Conservation (phyloP, 2,329 filamentous ascomycete genomes). For the Fusarium abutilonis region DNA sequence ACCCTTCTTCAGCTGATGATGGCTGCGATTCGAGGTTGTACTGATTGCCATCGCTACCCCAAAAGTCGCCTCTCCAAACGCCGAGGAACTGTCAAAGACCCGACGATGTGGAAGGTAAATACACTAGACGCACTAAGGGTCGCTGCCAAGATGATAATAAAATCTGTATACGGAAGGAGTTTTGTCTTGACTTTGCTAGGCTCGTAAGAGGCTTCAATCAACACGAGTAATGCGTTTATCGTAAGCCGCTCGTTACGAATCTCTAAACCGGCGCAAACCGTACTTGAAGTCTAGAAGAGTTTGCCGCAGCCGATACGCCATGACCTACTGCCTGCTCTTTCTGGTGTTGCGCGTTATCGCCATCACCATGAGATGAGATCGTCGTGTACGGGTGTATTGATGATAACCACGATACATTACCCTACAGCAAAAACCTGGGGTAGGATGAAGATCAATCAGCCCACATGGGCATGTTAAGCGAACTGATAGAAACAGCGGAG, state of each 20-base stretch:
- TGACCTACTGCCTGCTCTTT: not conserved
- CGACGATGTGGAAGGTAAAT: slow-evolving; percentile 8
- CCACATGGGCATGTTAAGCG: no score
- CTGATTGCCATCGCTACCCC: slow-evolving; percentile 1
- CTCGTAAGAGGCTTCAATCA: not conserved
- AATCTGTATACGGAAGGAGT: slow-evolving; percentile 25
- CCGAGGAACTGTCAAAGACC: slow-evolving; percentile 30
- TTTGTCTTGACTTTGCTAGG: not conserved
- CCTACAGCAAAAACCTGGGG: slow-evolving; percentile 12
- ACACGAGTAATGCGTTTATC: not conserved
- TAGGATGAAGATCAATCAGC: no score
- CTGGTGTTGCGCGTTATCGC: not conserved
- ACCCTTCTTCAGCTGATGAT: not conserved
- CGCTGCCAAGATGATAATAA: slow-evolving; percentile 1
- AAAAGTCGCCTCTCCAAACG: slow-evolving; percentile 18
- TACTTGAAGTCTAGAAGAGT: not conserved
- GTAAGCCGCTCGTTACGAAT: not conserved
- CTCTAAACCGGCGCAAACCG: not conserved
- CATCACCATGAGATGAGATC: slow-evolving; percentile 1
- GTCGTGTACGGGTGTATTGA: not conserved
- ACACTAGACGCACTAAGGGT: not conserved
- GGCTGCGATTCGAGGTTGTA: not conserved
- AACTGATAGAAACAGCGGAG: not conserved
- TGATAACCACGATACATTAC: not conserved
- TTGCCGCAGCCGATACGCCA: not conserved